Base-by-base conservation (phyloP, 768 basidiomycete species). In the Boletus pseudopeckii region DNA sequence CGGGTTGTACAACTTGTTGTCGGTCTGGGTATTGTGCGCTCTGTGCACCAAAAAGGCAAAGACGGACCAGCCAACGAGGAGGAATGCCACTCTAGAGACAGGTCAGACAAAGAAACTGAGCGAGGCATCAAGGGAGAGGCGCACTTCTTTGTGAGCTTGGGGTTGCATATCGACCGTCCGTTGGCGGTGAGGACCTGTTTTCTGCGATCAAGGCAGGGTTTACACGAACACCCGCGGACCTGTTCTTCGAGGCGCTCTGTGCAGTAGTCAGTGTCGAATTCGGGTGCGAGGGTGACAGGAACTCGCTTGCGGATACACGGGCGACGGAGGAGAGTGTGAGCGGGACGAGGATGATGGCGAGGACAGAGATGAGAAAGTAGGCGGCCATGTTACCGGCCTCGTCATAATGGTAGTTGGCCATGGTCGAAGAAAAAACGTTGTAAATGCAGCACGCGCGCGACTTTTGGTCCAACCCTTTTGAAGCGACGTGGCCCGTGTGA, bases 341-440 rank as follows among this genome's bases (percentile, higher is more conserved):
- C 0, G 96, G 96, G 34, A 92, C 70, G 54, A 98, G 83, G 41
- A 92, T 64, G 60, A 98, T 79, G 52, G 85, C 83, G 59, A 98
- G 85, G 68, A 97, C 86, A 8, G 93, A 92, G 51, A 98, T 83
- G 55, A 93, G 72, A 72, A 98, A 98, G 75, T 94, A 98, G 36
- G 84, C 80, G 64, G 90, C 89, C 87, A 92, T 87, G 58, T 83
- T 84, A 59, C 91, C 90, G 44, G 80, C 80, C 75, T 92, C 90
- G 71, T 92, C 90, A 69, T 92, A 92, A 72, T 84, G 79, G 74
- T 92, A 91, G 60, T 86, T 82, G 60, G 86, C 87, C 89, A 90
- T 47, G 33, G 44, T 36, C 15, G 15, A 37, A 8, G 7, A 11
- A 2, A 9, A 26, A 32, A 32, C 30, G 30, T 26, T 32, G 30